Conservation (phyloP, 148 eudicot genomes). For the Arbutus unedo region DNA sequence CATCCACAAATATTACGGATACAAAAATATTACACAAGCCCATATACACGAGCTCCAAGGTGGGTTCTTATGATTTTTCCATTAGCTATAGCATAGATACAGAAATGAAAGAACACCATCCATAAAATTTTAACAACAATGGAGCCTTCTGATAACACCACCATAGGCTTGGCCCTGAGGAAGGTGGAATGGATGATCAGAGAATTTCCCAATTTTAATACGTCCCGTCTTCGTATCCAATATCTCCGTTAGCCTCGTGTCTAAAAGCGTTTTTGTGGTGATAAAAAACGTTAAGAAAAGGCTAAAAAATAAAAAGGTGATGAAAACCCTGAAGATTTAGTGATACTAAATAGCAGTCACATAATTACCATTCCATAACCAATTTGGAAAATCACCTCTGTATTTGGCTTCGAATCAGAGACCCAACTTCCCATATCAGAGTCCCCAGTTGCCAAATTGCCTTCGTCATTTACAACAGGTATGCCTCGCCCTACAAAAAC, state of each 20-base stretch:
- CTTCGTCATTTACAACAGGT: constrained; percentile 84
- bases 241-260: neutral
- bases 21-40: no score
- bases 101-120: neutral
- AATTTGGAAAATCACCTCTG: constrained; percentile 52
- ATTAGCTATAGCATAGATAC: neutral
- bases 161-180: neutral
- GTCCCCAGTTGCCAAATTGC: constrained; percentile 55
- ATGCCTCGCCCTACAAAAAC: constrained; percentile 63
- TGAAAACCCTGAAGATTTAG: neutral
- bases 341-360: neutral
- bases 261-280: neutral
- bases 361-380: neutral
- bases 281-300: neutral
- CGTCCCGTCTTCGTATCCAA: neutral
- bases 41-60: neutral
- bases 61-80: neutral
- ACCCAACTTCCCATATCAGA: constrained; percentile 45
- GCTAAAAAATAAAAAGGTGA: neutral
- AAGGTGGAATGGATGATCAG: neutral
- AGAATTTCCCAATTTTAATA: neutral
- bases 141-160: neutral
- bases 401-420: constrained; percentile 46
- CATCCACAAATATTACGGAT: neutral
- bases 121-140: neutral